Conservation (phyloP, 1,284 basidiomycete genomes). For the Cutaneotrichosporon sp. region DNA sequence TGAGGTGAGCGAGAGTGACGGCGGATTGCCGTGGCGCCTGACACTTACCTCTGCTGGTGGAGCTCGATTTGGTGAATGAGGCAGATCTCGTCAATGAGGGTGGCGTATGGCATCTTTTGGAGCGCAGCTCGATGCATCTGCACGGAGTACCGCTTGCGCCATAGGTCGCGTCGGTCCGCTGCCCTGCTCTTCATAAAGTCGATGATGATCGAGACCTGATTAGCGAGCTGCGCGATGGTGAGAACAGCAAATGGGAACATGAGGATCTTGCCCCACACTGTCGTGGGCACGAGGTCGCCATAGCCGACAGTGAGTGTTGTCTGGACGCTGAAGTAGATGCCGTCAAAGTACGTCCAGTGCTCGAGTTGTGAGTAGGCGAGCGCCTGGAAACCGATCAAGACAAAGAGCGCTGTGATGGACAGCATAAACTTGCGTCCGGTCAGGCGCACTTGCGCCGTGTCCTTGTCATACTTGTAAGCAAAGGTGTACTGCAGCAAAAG, state of each 20-base stretch:
- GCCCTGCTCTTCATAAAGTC: constrained; percentile 38
- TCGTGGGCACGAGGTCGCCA: constrained; percentile 40
- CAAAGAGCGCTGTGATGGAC: constrained; percentile 46
- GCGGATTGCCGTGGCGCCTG: too few species aligned
- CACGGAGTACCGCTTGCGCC: constrained; percentile 39
- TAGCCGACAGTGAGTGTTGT: constrained; percentile 45
- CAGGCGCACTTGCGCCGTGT: constrained; percentile 33
- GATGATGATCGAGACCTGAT: constrained; percentile 48
- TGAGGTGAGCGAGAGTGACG: constrained; percentile 18
- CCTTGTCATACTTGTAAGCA: constrained; percentile 28
- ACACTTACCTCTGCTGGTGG: constrained; percentile 40
- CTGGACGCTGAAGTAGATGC: constrained; percentile 32
- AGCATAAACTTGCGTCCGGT: constrained; percentile 50
- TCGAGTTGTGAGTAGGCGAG: constrained; percentile 42
- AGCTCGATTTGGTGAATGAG: constrained; percentile 44
- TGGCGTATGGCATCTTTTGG: constrained; percentile 27
- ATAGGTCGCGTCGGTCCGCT: constrained; percentile 34
- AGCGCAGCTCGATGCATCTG: constrained; percentile 37
- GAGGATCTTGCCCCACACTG: constrained; percentile 41
- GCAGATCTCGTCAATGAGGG: constrained; percentile 45
- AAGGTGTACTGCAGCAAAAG: constrained; percentile 46
- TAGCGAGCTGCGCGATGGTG: constrained; percentile 48
- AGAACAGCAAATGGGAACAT: constrained; percentile 49
- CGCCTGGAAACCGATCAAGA: constrained; percentile 41
- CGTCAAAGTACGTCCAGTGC: constrained; percentile 42